Base-by-base conservation (phyloP, 148 eudicot genomes). In the Rhododendron ovatum region DNA sequence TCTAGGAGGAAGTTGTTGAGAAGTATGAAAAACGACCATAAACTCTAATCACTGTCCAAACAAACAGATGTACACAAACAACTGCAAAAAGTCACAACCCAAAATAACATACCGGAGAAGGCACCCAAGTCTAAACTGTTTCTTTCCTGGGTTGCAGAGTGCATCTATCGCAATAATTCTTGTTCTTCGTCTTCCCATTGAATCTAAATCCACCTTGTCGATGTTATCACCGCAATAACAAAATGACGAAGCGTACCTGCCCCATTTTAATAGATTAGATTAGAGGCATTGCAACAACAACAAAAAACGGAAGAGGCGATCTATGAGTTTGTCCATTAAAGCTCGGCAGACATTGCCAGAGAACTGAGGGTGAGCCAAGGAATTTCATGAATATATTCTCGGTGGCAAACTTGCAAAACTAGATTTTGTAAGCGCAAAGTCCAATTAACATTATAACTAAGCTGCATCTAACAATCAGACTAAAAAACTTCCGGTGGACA, bases 81-180 rank as follows among this genome's bases (percentile, higher is more conserved):
- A 39, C 80, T 39, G n/a, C 18, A 73, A 35, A 39, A 51, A 17
- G 20, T 41, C 3, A 73, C 39, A 82, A 41, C 28, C 83, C 13
- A 83, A 57, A 86, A 63, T 67, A 73, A 78, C 80, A 84, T 82
- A 95, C 98, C 98, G 92, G 78, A 95, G 87, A 71, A 97, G 93
- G 87, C 77, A 90, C 81, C 91, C 93, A 78, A 76, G 86, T 85
- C 85, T 84, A 88, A 92, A 95, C 87, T 97, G 98, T 88, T 91
- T 90, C 73, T 84, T 86, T 69, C 98, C 98, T 65, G 98, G 98
- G 48, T 63, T 30, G 89, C 91, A 80, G 47, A 95, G 88, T 71
- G 99, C 99, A 88, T 97, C 99, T 51, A 95, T 93, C 45, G 98
- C 99, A 83, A 92, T 86, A 83, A 97, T 93, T 87, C 95, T 92